Base-by-base conservation (phyloP, 495 filamentous ascomycete species). In the Corynascus novoguineensis region DNA sequence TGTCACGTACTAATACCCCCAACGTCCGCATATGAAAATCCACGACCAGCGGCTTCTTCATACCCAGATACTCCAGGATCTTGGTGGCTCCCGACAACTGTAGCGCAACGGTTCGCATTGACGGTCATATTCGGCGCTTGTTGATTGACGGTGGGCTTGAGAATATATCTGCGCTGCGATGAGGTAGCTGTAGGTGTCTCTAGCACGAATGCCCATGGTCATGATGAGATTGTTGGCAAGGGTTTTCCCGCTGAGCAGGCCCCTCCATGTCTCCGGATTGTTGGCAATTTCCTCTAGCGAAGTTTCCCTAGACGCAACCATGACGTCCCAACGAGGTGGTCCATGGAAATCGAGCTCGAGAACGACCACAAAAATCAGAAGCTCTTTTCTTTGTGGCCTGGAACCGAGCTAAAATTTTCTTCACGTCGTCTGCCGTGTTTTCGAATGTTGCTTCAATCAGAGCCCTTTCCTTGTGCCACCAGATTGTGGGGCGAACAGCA, bases 391-490 rank as follows among this genome's bases (percentile, higher is more conserved):
- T 6, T 1, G 25, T 32, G 10, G 32, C 24, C 9, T 29, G 47
- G 22, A 57, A 57, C 15, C 55, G 35, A 12, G 14, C 37, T 4
- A 57, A 3, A 21, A 51, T 45, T 4, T 0, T 17, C 15, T 1
- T 25, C 0, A 19, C 7, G 7, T 7, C 53, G 5, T 24, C 12
- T 2, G 37, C 47, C 15, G 12, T 14, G 27, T 27, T 12, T 9
- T 19, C 15, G 7, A 27, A 1, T 8, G 38, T 4, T 21, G 17
- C 28, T n/a, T 57, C 55, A 5, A 57, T 57, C 46, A 57, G 11
- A 5, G 55, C 46, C 31, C 47, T 32, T 10, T 57, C 55, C 28
- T 50, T 51, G 38, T 51, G 55, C 55, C 55, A 57, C 6, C n/a
- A 50, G 2, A 9, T 7, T 2, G 0, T 5, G 3, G 54, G 54